Evolutionary conservation across 805 yeast species (phyloP).

Genomic region (Candida stauntonica): DNA sequence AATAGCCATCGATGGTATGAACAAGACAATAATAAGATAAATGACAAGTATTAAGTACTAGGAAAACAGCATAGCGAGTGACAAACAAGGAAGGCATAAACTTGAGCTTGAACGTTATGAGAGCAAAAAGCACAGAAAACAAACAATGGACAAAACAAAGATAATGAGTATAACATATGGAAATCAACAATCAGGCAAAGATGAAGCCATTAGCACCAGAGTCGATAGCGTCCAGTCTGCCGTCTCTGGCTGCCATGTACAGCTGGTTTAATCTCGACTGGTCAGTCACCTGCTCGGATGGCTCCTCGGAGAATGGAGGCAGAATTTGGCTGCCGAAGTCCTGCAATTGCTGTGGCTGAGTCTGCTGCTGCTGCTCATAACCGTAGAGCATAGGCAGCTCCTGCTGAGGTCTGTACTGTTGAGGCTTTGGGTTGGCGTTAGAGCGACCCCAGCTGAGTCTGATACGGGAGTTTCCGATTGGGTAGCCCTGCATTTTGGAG

Average conservation of each 20-base stretch:
- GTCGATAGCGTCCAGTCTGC: constrained; percentile 49
- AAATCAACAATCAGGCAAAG: constrained; percentile 19
- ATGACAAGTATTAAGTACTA: not conserved
- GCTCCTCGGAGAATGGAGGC: constrained; percentile 27
- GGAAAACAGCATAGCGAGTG: not conserved
- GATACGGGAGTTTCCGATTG: constrained; percentile 77
- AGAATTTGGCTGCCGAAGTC: constrained; percentile 7
- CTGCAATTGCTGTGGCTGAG: constrained; percentile 5
- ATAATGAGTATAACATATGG: not conserved
- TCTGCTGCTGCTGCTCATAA: constrained; percentile 10
- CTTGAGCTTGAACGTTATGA: too few relatives aligned
- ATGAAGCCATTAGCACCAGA: constrained; percentile 38
- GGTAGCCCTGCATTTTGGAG: constrained; percentile 83
- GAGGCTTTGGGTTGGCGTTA: constrained; percentile 20
- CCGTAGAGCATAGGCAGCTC: constrained; percentile 26
- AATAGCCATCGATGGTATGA: too few relatives aligned
- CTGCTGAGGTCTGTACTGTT: constrained; percentile 23
- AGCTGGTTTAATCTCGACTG: constrained; percentile 45
- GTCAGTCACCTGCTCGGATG: constrained; percentile 31
- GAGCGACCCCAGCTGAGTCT: constrained; percentile 88
- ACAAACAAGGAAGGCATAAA: not conserved
- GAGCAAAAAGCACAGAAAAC: too few relatives aligned
- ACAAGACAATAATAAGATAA: not conserved
- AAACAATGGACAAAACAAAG: not conserved
- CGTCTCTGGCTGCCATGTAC: constrained; percentile 52